Evolutionary conservation across 2,329 filamentous ascomycete species (phyloP).

Genomic region (Diaporthe sp.): DNA sequence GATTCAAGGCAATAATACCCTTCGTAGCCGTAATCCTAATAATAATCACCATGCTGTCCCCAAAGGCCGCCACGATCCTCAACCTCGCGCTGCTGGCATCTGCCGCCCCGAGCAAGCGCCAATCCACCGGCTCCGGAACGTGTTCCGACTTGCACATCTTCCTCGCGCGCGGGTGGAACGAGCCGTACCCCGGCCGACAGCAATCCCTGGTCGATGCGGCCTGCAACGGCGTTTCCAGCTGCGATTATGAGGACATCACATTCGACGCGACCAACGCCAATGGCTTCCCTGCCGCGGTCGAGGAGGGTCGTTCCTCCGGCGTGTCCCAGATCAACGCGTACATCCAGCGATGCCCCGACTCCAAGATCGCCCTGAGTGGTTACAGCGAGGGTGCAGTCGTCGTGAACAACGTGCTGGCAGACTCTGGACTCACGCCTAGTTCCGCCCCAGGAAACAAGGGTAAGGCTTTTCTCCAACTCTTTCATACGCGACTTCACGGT

Average conservation of each 20-base stretch:
- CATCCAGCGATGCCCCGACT: slow-evolving; percentile 10
- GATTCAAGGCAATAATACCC: neutral
- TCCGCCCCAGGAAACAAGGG: slow-evolving; percentile 6
- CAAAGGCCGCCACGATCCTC: neutral
- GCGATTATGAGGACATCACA: slow-evolving; percentile 30
- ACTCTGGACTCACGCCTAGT: slow-evolving; percentile 9
- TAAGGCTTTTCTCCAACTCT: neutral
- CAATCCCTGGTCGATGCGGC: slow-evolving; percentile 27
- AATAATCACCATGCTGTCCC: slow-evolving; percentile 10
- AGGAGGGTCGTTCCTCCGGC: neutral
- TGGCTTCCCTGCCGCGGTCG: slow-evolving; percentile 5
- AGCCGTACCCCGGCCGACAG: slow-evolving; percentile 35
- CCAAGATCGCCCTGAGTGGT: slow-evolving; percentile 14
- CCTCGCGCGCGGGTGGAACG: slow-evolving; percentile 34
- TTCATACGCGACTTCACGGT: neutral
- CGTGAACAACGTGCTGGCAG: slow-evolving; percentile 8
- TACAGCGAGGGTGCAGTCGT: slow-evolving; percentile 26
- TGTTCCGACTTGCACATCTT: slow-evolving; percentile 36
- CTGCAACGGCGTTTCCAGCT: slow-evolving; percentile 31
- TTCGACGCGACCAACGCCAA: slow-evolving; percentile 11
- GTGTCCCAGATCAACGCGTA: slow-evolving; percentile 18
- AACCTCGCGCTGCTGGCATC: slow-evolving; percentile 11
- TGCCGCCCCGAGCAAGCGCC: slow-evolving; percentile 40
- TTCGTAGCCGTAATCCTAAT: slow-evolving; percentile 5
- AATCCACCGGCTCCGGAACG: slow-evolving; percentile 37